Evolutionary conservation across 345 rosid species (phyloP).

Genomic region (Rhodamnia rubescens): DNA sequence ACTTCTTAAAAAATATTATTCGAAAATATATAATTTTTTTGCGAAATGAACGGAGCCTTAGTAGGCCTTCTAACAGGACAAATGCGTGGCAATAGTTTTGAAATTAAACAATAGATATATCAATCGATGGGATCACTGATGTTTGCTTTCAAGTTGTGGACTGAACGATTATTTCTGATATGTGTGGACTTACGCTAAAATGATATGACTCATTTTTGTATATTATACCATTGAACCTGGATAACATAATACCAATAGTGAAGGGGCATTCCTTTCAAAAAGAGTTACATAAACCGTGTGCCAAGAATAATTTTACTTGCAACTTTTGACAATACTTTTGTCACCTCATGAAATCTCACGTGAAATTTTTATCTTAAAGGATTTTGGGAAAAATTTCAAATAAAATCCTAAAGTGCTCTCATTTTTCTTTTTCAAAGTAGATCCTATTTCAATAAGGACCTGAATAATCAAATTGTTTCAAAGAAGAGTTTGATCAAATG

Average conservation of each 20-base stretch:
- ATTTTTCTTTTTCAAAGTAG: too few species aligned
- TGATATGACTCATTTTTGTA: neutral
- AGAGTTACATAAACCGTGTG: neutral
- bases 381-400: too few species aligned
- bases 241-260: too few species aligned
- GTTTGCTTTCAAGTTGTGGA: neutral
- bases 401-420: too few species aligned
- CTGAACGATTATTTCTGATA: neutral
- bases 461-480: too few species aligned
- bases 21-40: too few species aligned
- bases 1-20: too few species aligned
- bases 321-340: neutral
- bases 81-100: neutral
- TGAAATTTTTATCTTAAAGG: neutral
- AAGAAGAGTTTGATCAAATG: too few species aligned
- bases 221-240: neutral
- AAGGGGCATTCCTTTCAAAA: neutral
- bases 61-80: neutral
- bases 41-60: too few species aligned
- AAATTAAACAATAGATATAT: neutral
- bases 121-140: neutral
- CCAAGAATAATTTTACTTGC: neutral
- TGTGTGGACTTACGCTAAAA: neutral
- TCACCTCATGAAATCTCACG: rapidly evolving
- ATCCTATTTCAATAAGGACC: too few species aligned